phyloP scores from a whole-genome alignment of 164 flowering plant genomes.

The Piper longum region DNA sequence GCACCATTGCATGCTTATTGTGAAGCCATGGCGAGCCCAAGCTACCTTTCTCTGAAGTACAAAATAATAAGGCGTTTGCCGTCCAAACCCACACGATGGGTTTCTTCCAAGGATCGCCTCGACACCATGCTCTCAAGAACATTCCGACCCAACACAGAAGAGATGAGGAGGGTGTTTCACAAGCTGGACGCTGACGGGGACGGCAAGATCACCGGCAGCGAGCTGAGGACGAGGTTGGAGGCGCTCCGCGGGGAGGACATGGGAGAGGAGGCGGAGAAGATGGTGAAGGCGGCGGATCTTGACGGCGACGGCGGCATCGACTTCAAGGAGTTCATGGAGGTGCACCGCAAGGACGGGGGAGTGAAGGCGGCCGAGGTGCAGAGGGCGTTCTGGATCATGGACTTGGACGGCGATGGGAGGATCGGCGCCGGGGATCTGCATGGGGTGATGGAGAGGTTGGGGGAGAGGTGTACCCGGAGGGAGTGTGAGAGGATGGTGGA shows the following conservation, averaged over 20 bases:
- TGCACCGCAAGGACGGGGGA: constrained; percentile 40
- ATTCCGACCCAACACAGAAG: constrained; percentile 31
- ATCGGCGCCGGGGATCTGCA: constrained; percentile 58
- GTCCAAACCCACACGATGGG: not conserved
- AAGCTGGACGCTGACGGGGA: constrained; percentile 61
- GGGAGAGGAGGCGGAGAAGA: constrained; percentile 33
- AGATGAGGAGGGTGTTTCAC: constrained; percentile 53
- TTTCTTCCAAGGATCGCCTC: constrained; percentile 1
- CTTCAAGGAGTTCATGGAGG: constrained; percentile 65
- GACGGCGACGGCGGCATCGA: constrained; percentile 72
- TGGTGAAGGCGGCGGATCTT: constrained; percentile 41
- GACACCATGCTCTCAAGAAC: constrained; percentile 3
- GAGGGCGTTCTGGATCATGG: constrained; percentile 51
- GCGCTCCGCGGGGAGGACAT: constrained; percentile 29
- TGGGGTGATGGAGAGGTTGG: constrained; percentile 38
- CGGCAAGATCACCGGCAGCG: constrained; percentile 60
- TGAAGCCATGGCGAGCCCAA: not conserved
- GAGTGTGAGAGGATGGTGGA: constrained; percentile 56
- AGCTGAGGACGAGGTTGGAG: constrained; percentile 36
- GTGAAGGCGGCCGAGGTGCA: constrained; percentile 38
- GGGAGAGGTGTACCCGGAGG: constrained; percentile 53
- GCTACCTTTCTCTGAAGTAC: not conserved
- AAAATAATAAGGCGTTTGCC: not conserved
- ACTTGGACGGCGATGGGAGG: constrained; percentile 57
- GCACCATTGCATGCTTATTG: too few relatives aligned